Base-by-base conservation (phyloP, 2,329 filamentous ascomycete species). In the Podosphaera xanthii region DNA sequence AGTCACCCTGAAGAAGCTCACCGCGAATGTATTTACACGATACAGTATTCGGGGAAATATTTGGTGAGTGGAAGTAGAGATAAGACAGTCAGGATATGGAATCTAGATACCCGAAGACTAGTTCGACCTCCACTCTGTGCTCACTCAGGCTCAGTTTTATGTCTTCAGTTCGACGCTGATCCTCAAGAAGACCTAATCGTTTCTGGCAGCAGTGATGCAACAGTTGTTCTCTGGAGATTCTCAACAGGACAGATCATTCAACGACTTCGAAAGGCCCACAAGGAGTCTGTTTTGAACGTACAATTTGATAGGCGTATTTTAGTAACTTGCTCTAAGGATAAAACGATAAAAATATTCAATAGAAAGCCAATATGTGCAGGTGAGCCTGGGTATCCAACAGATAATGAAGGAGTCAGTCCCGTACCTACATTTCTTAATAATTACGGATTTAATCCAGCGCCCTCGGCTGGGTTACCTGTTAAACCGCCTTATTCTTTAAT, bases 301-400 rank as follows among this genome's bases (percentile, higher is more conserved):
- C 81, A 87, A 62, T 98, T 97, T 64, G 90, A 97, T 68, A 84
- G 87, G 64, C 81, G 87, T 7, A 94, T 94, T 62, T 76, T 98
- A 3, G 88, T 97, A 10, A 98, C 92, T 0, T 97, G 92, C 67
- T 97, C 91, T 56, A 98, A 98, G 70, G 92, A 98, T 71, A 94
- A 90, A 70, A 85, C 85, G 0, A 95, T 98, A 75, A 96, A 96
- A 71, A 83, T 98, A 22, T 98, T 94, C 79, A 97, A 91, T 69
- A 82, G 92, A 4, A 77, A 75, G 22, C 75, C 81, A 22, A 73
- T 95, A n/a, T 73, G 73, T 38, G 74, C 77, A 50, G 79, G 79
- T 31, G 79, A 83, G 40, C 62, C 76, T 2, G 81, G 80, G 5
- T 83, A 82, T 69, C 52, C 71, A 12, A 70, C 70, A 1, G 66